phyloP scores from a whole-genome alignment of 169 alveolate species.

The Perkinsus marinus region DNA sequence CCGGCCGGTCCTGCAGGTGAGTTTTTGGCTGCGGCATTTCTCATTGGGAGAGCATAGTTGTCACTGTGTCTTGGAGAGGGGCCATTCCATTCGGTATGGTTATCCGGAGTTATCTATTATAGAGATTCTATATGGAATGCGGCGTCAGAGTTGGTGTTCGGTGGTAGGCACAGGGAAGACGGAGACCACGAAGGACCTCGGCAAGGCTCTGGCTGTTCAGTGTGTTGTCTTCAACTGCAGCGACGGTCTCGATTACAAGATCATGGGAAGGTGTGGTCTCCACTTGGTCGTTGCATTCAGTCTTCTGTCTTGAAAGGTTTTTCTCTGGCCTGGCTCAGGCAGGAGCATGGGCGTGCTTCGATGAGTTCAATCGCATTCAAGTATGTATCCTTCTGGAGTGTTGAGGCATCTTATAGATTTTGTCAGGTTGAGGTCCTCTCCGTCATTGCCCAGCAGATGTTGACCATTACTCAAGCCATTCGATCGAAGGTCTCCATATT shows the following conservation, averaged over 20 bases:
- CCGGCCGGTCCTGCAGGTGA: slow-evolving; percentile 82
- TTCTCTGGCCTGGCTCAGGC: slow-evolving; percentile 77
- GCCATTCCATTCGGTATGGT: too few species aligned
- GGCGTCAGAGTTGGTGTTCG: slow-evolving; percentile 17
- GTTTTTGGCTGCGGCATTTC: not conserved
- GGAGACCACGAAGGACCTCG: slow-evolving; percentile 79
- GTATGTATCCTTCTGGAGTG: slow-evolving; percentile 4
- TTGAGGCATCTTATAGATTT: not conserved
- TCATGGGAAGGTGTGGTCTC: slow-evolving; percentile 33
- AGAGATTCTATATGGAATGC: not conserved
- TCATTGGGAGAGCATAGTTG: not conserved
- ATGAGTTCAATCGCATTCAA: slow-evolving; percentile 87
- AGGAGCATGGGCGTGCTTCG: slow-evolving; percentile 94
- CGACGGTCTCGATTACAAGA: slow-evolving; percentile 47
- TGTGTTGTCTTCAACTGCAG: slow-evolving; percentile 80
- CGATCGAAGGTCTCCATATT: slow-evolving; percentile 55
- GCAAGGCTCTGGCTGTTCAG: slow-evolving; percentile 72
- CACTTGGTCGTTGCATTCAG: not conserved
- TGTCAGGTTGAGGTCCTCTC: slow-evolving; percentile 69
- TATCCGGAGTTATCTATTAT: too few species aligned
- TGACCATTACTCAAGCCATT: slow-evolving; percentile 49
- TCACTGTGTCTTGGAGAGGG: too few species aligned
- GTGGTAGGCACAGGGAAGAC: slow-evolving; percentile 71
- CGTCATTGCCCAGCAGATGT: slow-evolving; percentile 54
- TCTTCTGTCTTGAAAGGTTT: slow-evolving; percentile 53